phyloP scores from a whole-genome alignment of 371 early-diverging fungal genomes.

The Paraphysoderma sedebokerense region DNA sequence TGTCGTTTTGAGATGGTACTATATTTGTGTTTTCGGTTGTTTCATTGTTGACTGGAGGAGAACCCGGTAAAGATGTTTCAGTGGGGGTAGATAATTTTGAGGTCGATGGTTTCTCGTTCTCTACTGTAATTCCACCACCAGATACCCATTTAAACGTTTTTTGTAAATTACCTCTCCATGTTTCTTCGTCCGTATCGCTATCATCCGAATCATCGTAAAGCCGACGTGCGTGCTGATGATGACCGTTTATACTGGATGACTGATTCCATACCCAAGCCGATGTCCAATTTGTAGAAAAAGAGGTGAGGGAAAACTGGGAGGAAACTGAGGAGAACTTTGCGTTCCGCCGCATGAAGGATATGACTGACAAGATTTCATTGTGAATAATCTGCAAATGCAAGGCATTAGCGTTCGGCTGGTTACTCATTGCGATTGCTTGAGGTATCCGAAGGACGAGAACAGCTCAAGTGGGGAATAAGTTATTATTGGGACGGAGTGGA shows the following conservation, averaged over 20 bases:
- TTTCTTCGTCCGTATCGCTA: neutral
- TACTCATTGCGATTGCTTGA: no score
- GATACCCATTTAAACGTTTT: neutral
- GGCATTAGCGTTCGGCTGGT: no score
- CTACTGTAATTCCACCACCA: neutral
- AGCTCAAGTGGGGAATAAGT: no score
- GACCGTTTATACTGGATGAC: neutral
- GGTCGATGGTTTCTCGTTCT: neutral
- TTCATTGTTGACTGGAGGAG: no score
- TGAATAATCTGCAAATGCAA: no score
- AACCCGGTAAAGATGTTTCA: no score
- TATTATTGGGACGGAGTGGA: no score
- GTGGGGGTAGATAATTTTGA: no score
- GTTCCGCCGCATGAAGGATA: neutral
- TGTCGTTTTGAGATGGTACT: no score
- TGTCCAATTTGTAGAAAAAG: neutral
- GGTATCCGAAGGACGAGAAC: no score
- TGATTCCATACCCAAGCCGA: neutral
- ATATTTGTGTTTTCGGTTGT: no score
- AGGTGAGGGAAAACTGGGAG: neutral
- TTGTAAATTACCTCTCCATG: neutral
- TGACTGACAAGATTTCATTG: neutral
- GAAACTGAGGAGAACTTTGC: neutral
- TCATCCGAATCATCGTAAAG: neutral
- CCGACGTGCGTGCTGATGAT: neutral